Base-by-base conservation (phyloP, 768 basidiomycete genomes). In the Mycena haematopus region DNA sequence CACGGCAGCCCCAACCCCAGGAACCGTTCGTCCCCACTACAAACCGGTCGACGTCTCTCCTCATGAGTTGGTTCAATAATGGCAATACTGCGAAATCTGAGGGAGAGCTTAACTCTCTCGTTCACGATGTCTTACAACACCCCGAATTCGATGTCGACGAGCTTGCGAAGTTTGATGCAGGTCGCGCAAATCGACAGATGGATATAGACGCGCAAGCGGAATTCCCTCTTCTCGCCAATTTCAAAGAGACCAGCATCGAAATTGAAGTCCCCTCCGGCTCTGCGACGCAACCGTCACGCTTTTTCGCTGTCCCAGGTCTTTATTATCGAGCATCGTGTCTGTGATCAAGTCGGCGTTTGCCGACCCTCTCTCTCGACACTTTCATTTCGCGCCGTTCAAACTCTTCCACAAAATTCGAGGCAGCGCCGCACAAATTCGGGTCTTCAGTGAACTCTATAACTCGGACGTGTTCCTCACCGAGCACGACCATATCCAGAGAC, bases 201-300 rank as follows among this genome's bases (percentile, higher is more conserved):
- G 69, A 72, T 29, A 6, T 36, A 10, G 60, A 46, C 13, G 58
- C 62, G n/a, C 13, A 42, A 33, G 40, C 50, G 6, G 35, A 47
- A 2, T 54, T 58, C 10, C 66, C 67, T 11, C 22, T 68, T 68
- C 31, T 46, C 29, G 10, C 53, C 29, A 51, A 66, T 31, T 71
- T 65, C 50, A 45, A 65, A 19, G 49, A 67, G 24, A 45, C 63
- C 2, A 50, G 60, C 2, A 70, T 79, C 13, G 52, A 69, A 13
- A 74, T 80, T 8, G 36, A 54, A 1, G 56, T 80, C 0, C 77
- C 77, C 0, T 67, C 71, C 6, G 52, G 47, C 10, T 31, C 51
- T 1, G 68, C 70, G 36, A 60, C 53, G 2, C 56, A 63, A 1
- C 64, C 72, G 2, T 70, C 74, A 0, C 15, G n/a, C 1, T 51